phyloP scores from a whole-genome alignment of 371 early-diverging fungal genomes.

The Mortierella sp. region DNA sequence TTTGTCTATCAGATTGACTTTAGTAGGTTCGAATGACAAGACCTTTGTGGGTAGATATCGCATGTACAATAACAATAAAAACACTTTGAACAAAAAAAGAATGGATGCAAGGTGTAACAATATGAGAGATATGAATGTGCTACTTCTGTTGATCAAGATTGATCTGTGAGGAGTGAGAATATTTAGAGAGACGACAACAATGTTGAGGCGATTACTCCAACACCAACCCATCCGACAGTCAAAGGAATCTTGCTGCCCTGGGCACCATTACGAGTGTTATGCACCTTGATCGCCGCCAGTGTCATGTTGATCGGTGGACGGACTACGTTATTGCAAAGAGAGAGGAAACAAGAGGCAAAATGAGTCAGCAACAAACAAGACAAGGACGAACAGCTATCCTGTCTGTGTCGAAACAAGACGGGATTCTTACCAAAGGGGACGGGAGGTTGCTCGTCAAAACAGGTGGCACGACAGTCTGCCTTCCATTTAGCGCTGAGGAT shows the following conservation, averaged over 20 bases:
- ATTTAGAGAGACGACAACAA: neutral
- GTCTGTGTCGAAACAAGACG: neutral
- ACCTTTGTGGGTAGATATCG: neutral
- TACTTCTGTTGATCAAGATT: no score
- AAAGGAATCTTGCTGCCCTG: neutral
- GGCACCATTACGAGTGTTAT: slow-evolving; percentile 23
- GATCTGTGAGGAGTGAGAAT: neutral
- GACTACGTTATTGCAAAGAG: slow-evolving; percentile 26
- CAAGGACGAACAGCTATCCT: neutral
- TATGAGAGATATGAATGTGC: neutral
- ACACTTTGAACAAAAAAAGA: neutral
- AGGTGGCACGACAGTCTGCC: slow-evolving; percentile 24
- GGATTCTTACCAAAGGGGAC: slow-evolving; percentile 27
- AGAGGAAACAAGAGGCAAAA: slow-evolving; percentile 8
- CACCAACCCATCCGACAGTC: neutral
- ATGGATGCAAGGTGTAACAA: no score
- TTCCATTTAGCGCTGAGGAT: slow-evolving; percentile 37
- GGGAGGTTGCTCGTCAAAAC: slow-evolving; percentile 22
- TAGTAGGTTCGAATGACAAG: neutral
- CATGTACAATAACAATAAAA: neutral
- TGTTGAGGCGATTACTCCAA: neutral
- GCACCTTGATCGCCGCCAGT: slow-evolving; percentile 27
- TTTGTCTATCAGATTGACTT: neutral
- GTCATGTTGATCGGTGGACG: slow-evolving; percentile 36
- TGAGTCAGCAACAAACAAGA: neutral